These are phyloP conservation scores for Saccharomyces hybrid DNA, from an alignment of 1,139 yeast genomes.

Conservation along the genomic window DNA sequence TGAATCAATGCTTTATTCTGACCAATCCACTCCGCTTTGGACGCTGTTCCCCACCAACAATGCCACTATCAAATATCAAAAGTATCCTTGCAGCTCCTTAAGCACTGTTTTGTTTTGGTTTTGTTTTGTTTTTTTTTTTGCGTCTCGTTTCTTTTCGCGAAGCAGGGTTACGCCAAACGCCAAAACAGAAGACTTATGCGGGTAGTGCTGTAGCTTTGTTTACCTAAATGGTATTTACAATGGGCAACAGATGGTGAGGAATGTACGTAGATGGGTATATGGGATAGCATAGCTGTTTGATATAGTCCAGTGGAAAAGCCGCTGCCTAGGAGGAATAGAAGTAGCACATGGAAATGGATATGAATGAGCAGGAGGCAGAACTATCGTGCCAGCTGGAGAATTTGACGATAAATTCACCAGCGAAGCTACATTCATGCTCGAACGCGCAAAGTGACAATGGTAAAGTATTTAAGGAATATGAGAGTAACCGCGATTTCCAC, in stretches of 20 bases:
- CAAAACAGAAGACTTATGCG: neutral
- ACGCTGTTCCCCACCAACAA: neutral
- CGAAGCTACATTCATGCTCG: neutral
- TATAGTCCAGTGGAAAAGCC: neutral
- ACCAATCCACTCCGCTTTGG: neutral
- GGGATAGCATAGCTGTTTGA: neutral
- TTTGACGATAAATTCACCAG: neutral
- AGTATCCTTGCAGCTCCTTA: neutral
- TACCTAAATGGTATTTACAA: neutral
- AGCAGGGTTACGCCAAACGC: neutral
- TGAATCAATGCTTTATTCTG: neutral
- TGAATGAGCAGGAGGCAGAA: neutral
- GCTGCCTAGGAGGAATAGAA: neutral
- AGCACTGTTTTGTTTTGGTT: neutral
- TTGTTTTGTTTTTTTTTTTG: neutral
- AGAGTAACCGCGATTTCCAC: constrained; percentile 16
- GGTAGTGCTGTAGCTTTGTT: neutral
- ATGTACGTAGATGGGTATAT: neutral
- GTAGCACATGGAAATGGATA: neutral
- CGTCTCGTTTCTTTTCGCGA: neutral
- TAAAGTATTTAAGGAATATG: constrained; percentile 13
- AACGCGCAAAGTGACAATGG: neutral
- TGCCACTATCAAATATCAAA: neutral
- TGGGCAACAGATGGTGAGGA: neutral
- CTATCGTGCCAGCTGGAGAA: neutral